Evolutionary conservation across 345 rosid genomes (phyloP).

Genomic region (Chamaenerion angustifolium): DNA sequence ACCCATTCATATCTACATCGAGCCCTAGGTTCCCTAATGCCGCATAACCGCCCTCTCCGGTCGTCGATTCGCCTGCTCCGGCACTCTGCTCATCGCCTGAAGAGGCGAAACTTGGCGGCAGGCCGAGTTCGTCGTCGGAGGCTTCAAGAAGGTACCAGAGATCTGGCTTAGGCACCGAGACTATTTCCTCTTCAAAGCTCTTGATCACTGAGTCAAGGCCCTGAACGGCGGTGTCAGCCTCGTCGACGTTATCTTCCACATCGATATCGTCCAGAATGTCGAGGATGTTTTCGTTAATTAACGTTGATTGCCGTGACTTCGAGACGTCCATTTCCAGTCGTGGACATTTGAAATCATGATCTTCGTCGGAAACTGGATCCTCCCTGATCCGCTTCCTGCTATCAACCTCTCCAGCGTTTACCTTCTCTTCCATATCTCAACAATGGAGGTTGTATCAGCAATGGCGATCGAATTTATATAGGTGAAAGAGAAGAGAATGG

Average conservation of each 20-base stretch:
- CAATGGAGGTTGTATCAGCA: too few relatives aligned
- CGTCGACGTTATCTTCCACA: background rate
- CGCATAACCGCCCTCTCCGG: background rate
- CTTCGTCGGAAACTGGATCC: too few relatives aligned
- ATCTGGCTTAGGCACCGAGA: background rate
- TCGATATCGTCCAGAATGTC: conserved; percentile 3
- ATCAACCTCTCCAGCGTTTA: too few relatives aligned
- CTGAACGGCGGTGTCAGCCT: background rate
- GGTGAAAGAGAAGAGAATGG: too few relatives aligned
- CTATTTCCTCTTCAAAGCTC: conserved; percentile 4
- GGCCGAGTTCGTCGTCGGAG: conserved; percentile 5
- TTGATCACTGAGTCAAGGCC: conserved; percentile 2
- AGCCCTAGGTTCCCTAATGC: background rate
- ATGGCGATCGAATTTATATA: too few relatives aligned
- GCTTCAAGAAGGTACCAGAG: conserved; percentile 5
- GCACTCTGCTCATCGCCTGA: background rate
- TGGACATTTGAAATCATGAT: background rate
- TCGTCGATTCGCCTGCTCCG: background rate
- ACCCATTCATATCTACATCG: background rate
- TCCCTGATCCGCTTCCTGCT: too few relatives aligned
- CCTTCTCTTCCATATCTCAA: too few relatives aligned
- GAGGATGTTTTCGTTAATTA: background rate
- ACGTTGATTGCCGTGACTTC: background rate
- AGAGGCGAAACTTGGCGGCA: background rate
- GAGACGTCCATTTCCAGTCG: background rate